A percentile compares a stretch with the other conserved stretches of the same genome.
These are phyloP conservation scores for Neofusicoccum kwambonambiense DNA, from an alignment of 2,329 filamentous ascomycete species.

Conservation along the genomic window DNA sequence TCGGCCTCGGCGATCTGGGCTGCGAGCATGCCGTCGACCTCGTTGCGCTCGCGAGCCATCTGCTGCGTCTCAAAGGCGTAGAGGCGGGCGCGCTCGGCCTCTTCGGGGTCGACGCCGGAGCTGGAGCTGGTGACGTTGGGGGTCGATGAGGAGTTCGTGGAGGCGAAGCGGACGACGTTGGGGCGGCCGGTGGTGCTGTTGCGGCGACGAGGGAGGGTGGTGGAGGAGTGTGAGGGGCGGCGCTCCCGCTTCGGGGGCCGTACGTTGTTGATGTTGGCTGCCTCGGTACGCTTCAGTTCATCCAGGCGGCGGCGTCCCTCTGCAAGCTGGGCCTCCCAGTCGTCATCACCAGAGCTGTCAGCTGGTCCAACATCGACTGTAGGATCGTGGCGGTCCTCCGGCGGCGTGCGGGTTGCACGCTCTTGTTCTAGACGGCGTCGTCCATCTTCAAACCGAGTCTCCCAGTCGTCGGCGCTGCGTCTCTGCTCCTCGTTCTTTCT, in stretches of 20 bases:
- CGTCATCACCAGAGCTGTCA: not conserved
- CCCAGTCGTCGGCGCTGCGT: not conserved
- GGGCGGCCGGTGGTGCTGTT: not conserved
- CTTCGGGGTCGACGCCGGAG: not conserved
- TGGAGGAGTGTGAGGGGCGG: not conserved
- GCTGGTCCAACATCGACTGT: not conserved
- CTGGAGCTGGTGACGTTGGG: not conserved
- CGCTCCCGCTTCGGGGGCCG: not conserved
- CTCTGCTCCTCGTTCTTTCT: not conserved
- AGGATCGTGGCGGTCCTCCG: not conserved
- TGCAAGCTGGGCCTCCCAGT: slow-evolving; percentile 1
- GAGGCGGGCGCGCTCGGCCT: not conserved
- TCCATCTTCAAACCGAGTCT: not conserved
- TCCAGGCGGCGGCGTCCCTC: not conserved
- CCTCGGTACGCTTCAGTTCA: not conserved
- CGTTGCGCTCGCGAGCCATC: not conserved
- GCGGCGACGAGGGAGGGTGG: not conserved
- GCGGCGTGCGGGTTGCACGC: not conserved
- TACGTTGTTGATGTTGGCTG: not conserved
- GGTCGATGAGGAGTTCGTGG: not conserved
- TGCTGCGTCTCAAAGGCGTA: not conserved
- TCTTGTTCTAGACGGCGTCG: slow-evolving; percentile 4
- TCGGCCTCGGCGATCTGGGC: not conserved
- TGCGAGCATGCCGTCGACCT: not conserved
- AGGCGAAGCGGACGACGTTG: not conserved